Evolutionary conservation across 768 basidiomycete species (phyloP), one percentile per base, ranked within the genome.

Genomic region (Podaxis carcinomalis): DNA sequence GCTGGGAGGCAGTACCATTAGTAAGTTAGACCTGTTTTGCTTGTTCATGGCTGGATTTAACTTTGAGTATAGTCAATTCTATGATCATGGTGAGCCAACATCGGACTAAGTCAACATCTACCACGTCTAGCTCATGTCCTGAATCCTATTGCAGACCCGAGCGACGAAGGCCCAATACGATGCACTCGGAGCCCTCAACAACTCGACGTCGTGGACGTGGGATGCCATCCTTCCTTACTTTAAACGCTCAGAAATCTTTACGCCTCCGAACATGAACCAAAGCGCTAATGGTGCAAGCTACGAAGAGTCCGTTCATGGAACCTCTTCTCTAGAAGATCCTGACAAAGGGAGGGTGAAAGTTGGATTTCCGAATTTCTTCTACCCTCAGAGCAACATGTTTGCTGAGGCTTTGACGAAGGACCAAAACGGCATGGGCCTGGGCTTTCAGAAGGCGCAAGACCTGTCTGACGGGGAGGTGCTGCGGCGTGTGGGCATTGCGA

Each of bases 1-100:
- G 14, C 75, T 89, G 25, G 86, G 87, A 52, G 86, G 86, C 1
- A 81, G 80, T 7, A 81, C 83, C 6, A 80, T 84, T 5, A 78
- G 69, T 69, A 61, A 32, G 69, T 64, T 7, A 3, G 9, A 9
- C 19, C 37, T 5, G n/a, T 42, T 39, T 62, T 9, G 42, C 39
- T 57, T 16, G 37, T 16, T 56, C 7, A 32, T 54, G 42, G 19
- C 7, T 7, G 16, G 42, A 44, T 44, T 16, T 7, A 44, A 44
- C n/a, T 19, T n/a, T 55, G 10, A 54, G 27, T n/a, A 54, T 39
- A 70, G 69, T 86, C 60, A 89, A 89, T 71, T 70, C 70, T 59
- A 75, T 75, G 74, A 72, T 75, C 6, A 71, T 72, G 55, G 74
- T 73, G 42, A 19, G 72, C 63, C 37, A 25, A 10, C 13, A 40